phyloP scores from a whole-genome alignment of 2,329 filamentous ascomycete genomes.

The Orbilia blumenaviensis region DNA sequence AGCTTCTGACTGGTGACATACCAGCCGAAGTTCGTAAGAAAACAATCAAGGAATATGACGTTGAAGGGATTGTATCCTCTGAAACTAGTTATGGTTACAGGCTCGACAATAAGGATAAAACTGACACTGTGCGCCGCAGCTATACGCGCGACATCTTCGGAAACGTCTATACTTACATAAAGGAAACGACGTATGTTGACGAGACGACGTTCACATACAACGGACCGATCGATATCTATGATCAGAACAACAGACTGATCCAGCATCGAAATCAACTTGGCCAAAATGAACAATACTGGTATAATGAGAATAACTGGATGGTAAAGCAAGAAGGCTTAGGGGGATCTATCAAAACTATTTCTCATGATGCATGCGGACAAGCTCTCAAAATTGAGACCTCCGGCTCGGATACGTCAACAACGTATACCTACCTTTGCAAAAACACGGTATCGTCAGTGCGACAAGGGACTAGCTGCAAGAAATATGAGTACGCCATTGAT shows the following conservation, averaged over 20 bases:
- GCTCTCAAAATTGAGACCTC: neutral
- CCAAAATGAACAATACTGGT: neutral
- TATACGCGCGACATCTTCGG: slow-evolving; percentile 2
- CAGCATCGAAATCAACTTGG: neutral
- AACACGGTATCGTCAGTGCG: neutral
- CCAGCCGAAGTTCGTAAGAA: too few relatives aligned
- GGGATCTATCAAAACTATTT: neutral
- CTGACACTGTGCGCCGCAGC: neutral
- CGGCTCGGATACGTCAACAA: neutral
- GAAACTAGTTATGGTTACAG: neutral
- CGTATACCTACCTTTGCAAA: neutral
- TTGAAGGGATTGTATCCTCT: neutral
- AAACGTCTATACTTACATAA: neutral
- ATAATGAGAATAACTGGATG: neutral
- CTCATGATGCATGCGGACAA: neutral
- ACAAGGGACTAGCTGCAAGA: neutral
- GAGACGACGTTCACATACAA: neutral
- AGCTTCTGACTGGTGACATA: neutral
- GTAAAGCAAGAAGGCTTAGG: neutral
- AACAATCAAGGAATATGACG: neutral
- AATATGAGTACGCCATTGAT: neutral
- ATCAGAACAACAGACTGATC: neutral
- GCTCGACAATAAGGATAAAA: too few relatives aligned
- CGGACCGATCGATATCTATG: neutral
- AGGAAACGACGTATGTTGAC: neutral